phyloP scores from a whole-genome alignment of 768 basidiomycete genomes.

The Agaricus subrufescens region DNA sequence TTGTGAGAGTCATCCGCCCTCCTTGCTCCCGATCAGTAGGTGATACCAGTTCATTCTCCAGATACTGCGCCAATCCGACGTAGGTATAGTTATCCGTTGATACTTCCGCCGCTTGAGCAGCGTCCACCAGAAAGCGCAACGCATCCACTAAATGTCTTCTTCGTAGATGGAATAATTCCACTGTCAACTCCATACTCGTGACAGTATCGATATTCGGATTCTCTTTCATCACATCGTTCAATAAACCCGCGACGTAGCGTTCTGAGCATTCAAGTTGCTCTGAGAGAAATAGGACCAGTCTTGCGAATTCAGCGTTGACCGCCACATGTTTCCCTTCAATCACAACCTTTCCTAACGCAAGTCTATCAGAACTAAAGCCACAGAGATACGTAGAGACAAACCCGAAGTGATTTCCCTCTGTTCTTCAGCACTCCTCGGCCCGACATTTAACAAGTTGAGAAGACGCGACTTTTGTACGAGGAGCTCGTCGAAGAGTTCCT shows the following conservation, averaged over 20 bases:
- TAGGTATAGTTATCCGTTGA: constrained; percentile 44
- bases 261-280: constrained; percentile 82
- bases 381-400: constrained; percentile 20
- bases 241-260: constrained; percentile 65
- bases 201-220: constrained; percentile 62
- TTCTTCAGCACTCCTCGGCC: constrained; percentile 56
- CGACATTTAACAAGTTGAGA: constrained; percentile 60
- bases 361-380: constrained; percentile 2
- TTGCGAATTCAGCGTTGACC: constrained; percentile 76
- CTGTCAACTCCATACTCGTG: constrained; percentile 56
- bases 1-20: constrained; percentile 37
- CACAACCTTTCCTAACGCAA: constrained; percentile 52
- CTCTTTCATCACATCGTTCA: constrained; percentile 57
- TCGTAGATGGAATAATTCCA: constrained; percentile 65
- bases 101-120: constrained; percentile 43
- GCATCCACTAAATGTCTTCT: constrained; percentile 71
- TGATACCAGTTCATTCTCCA: constrained; percentile 49
- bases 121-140: constrained; percentile 64
- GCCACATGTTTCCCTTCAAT: constrained; percentile 64
- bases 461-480: constrained; percentile 63
- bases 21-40: constrained; percentile 22
- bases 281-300: constrained; percentile 73
- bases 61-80: constrained; percentile 50
- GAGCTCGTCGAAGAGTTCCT: constrained; percentile 72
- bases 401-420: constrained; percentile 69